Evolutionary conservation across 768 basidiomycete species (phyloP), one percentile per base, ranked within the genome.

Genomic region (Punctularia strigosozonata): DNA sequence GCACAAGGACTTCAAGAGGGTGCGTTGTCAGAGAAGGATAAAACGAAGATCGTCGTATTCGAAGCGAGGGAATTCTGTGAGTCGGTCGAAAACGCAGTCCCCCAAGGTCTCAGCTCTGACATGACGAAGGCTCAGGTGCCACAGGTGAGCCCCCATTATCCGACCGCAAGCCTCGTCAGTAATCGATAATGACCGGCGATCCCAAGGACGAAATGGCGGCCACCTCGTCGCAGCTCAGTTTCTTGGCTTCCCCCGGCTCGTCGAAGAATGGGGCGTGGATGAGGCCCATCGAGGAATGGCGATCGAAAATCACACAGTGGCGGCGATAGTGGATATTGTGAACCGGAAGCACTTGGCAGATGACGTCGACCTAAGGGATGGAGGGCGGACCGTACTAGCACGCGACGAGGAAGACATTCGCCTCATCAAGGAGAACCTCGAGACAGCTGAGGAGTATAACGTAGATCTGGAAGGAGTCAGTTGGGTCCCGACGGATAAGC

Each of bases 61-160:
- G 90, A 94, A 51, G 91, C 88, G 4, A 64, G 91, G 48, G 80
- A 87, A 50, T 81, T 91, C 56, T 84, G 89, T 88, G 18, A 60
- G 84, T 24, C 26, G 6, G 22, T 15, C 4, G 8, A 34, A 34
- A 8, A 20, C 8, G 8, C 33, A 8, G 8, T 34, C 8, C 8
- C 19, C 19, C 8, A 10, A 34, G 33, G 33, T 19, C 20, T 19
- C 18, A 19, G 33, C 12, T 10, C 33, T 10, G 20, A 10, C 15
- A 15, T 8, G 8, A 28, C 26, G 26, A 8, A 15, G 26, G 8
- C 8, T 28, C 10, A 15, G 26, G 8, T 8, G 26, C 15, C 8
- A 28, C 26, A n/a, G n/a, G n/a, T n/a, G n/a, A n/a, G n/a, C n/a
- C n/a, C n/a, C n/a, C n/a, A n/a, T n/a, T n/a, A n/a, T n/a, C n/a